Base-by-base conservation (phyloP, 805 yeast genomes). In the Saturnispora besseyi region DNA sequence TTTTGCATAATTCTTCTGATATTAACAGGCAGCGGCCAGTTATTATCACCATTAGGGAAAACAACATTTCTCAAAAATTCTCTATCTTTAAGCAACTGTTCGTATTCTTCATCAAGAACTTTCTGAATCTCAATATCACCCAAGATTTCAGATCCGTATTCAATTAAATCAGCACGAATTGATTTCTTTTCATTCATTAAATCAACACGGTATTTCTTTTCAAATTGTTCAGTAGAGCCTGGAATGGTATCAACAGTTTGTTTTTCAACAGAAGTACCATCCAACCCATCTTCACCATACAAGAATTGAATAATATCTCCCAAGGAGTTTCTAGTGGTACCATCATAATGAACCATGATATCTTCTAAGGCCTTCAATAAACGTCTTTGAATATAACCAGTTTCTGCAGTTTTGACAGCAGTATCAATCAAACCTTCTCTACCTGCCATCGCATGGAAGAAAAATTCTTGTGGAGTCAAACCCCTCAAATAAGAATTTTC, bases 401-500 rank as follows among this genome's bases (percentile, higher is more conserved):
- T 90, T 72, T 91, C 98, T 2, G 99, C 98, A 40, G 99, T 93
- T 69, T 93, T 93, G 45, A 93, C 99, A 13, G 99, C 99, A 49
- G 99, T 93, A 77, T 93, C 99, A 66, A 93, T 95, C 65, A 93
- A 76, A 76, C 99, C 99, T 74, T 93, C 99, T 78, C 99, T 88
- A 75, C 99, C 99, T 64, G 99, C 98, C 96, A 93, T 93, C 48
- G 98, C 97, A 67, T 93, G 99, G 84, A 93, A 93, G 67, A 93
- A 90, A 68, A 93, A 93, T 68, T 93, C 99, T 69, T 93, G 98
- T 32, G 99, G 99, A 5, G 99, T 90, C 62, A 93, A 76, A 36
- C 99, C 99, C 74, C 98, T 82, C 64, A 91, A 76, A 64, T 93
- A 93, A 12, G 99, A 93, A 66, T 93, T 93, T 68, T 95, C 96